Evolutionary conservation across 768 basidiomycete species (phyloP), one percentile per base, ranked within the genome.

Genomic region (Lentinula lateritia): DNA sequence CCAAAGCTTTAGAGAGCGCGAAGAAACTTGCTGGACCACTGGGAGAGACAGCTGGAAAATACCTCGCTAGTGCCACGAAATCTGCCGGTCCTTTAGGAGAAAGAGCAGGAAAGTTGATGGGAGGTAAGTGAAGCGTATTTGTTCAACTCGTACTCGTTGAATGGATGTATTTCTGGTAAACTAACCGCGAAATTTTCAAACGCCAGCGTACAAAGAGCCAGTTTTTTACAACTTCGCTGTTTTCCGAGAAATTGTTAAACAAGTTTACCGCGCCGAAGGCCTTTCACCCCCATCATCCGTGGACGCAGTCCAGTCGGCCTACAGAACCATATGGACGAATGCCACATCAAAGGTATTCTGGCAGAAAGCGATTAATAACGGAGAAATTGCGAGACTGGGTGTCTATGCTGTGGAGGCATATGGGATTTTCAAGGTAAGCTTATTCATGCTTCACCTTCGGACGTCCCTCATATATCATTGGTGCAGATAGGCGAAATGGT

Each of bases 371-470:
- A 68, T 83, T 13, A 72, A 76, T 66, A 85, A 77, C 52, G 92
- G 92, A 6, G 86, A 92, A 67, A 82, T 86, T 74, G 80, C 80
- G 6, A 80, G 81, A 66, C 78, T 93, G 28, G 85, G 85, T 9
- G 72, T 93, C 16, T 92, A 93, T 70, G 92, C 84, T 8, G 69
- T 93, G 23, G 92, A 96, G 75, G 93, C 92, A 36, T 96, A 95
- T 70, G 88, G 89, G 15, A 89, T 96, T 67, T 96, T 90, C 81
- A 91, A 91, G 80, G 90, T 89, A 63, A 38, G 83, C 72, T 0
- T 48, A 15, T 18, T 32, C 13, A 36, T 15, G 10, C 12, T 12
- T 50, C 38, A 32, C 36, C 16, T 61, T 1, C 41, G 10, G 42
- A 52, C 20, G 15, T 38, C 45, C 20, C 18, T 61, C n/a, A 60